A percentile compares a stretch with the other conserved stretches of the same genome.
phyloP scores from a whole-genome alignment of 2,329 filamentous ascomycete species.

The Orbilia quercus region DNA sequence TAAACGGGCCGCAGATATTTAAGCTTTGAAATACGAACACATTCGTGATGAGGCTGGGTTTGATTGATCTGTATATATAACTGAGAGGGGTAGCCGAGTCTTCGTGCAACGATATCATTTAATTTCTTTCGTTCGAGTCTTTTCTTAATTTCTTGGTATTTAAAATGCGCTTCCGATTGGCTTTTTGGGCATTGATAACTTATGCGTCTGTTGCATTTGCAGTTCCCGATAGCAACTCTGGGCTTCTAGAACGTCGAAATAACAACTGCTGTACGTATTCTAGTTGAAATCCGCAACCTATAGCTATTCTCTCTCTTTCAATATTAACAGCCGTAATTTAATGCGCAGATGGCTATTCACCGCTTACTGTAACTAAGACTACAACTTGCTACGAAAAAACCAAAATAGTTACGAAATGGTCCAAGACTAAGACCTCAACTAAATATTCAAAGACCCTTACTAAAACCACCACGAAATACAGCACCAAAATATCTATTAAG shows the following conservation, averaged over 20 bases:
- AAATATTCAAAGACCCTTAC: background rate
- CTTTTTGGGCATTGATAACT: background rate
- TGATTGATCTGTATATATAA: too few relatives aligned
- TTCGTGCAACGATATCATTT: too few relatives aligned
- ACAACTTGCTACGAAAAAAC: constrained; percentile 1
- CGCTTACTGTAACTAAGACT: background rate
- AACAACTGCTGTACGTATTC: background rate
- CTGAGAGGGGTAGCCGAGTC: too few relatives aligned
- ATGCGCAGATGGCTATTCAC: background rate
- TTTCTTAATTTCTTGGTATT: background rate
- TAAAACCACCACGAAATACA: background rate
- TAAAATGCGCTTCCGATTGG: background rate
- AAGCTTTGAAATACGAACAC: too few relatives aligned
- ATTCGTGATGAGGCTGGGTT: too few relatives aligned
- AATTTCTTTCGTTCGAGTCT: background rate
- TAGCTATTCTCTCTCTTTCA: too few relatives aligned
- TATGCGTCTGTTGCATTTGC: background rate
- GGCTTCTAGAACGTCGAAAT: background rate
- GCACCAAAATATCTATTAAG: background rate
- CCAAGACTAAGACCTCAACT: background rate
- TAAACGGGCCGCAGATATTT: background rate
- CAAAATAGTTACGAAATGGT: background rate
- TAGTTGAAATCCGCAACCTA: background rate
- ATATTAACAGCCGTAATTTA: too few relatives aligned
- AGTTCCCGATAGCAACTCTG: background rate